Evolutionary conservation across 73 alveolate species (phyloP), one percentile per base, ranked within the genome.

Genomic region (Breviolum minutum): DNA sequence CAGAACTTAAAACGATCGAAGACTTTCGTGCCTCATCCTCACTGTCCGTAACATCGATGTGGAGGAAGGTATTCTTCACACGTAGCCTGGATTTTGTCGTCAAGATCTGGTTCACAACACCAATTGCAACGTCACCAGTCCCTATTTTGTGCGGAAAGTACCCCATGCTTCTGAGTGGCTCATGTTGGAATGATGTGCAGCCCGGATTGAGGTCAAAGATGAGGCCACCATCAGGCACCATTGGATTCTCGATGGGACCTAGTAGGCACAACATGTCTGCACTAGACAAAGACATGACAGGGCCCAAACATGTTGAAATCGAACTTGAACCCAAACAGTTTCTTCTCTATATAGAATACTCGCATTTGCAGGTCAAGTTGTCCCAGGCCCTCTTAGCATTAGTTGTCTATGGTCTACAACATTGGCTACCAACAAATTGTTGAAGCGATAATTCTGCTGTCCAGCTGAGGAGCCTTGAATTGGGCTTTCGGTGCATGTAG

Each of bases 61-160:
- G 96, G 76, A 90, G 74, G 40, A 90, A 90, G 32, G 96, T 90
- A 76, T 90, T 90, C 74, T 90, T 90, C 87, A 90, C 96, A 7
- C 84, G 83, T 6, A 90, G 63, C 96, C 96, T 90, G 22, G 63
- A 63, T 26, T 40, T 40, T 40, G 54, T 40, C 54, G 54, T 40
- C 54, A 40, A 40, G 54, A 40, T 40, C 3, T 40, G 54, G 54
- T 40, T 40, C 5, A 10, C 24, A 9, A 6, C n/a, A 77, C 86
- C 27, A 48, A 40, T 66, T 54, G 64, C 89, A 77, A 71, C 0
- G 10, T 80, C 70, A 80, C 54, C 54, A 13, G 30, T 12, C 19
- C 13, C 12, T 27, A 4, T 9, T 14, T 30, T 32, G 24, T 68
- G 77, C 54, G 54, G 54, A 40, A 40, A 68, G 77, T 14, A 68